Base-by-base conservation (phyloP, 306 rosid genomes). In the Arachis hypogaea region DNA sequence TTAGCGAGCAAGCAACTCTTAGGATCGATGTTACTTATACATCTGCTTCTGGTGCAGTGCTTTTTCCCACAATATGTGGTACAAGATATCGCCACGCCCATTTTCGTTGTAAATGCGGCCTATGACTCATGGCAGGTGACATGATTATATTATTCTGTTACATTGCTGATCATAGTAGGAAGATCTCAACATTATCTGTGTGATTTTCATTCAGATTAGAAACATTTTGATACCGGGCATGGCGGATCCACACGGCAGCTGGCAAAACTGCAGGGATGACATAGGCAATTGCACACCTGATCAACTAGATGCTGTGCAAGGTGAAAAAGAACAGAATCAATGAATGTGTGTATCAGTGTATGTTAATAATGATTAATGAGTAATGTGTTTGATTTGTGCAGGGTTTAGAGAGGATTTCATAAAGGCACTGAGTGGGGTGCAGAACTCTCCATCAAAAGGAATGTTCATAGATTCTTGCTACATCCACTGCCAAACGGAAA, bases 51-150 rank as follows among this genome's bases (percentile, higher is more conserved):
- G 44, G 30, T 82, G 85, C 33, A 94, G 99, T 94, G 99, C 78
- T 94, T 94, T 82, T 94, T 94, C 80, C 99, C 98, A 1, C 85
- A 94, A 84, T 9, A 89, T 71, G 69, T 85, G 70, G 88, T 58
- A 68, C 73, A 84, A 77, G 68, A 78, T 50, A 89, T 91, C 66
- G 73, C 6, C 8, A 85, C 97, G 6, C 96, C 95, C 42, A 77
- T 91, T 66, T 94, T 94, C 81, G 58, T 86, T 38, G 91, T 94
- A 59, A 91, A 91, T 75, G 81, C 98, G 54, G 96, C 98, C 77
- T 94, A 94, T 72, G 98, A 94, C 81, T 83, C 96, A 55, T 94
- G 98, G 97, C 99, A 94, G 99, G 99, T 94, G 58, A 78, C 84
- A 69, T 79, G 71, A 43, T 63, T 66, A 42, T 22, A 22, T 22